Base-by-base conservation (phyloP, 192 early-diverging fungal genomes). In the Spizellomyces punctatus region DNA sequence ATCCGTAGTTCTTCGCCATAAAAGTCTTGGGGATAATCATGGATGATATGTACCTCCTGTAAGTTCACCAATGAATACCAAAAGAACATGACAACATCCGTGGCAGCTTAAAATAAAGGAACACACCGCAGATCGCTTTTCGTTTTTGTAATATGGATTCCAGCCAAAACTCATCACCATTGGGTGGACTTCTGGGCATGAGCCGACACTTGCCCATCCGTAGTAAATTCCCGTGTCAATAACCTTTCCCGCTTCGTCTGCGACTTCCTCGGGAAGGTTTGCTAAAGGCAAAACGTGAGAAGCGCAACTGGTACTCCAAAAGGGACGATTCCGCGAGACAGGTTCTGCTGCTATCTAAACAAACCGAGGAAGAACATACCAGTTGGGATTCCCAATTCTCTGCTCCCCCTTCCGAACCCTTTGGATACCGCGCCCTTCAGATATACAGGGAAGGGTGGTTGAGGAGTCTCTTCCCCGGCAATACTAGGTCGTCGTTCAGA, bases 141-240 rank as follows among this genome's bases (percentile, higher is more conserved):
- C 92, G 79, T 99, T 99, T 71, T 98, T 93, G 77, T 95, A 86
- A 93, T 90, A 98, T 12, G 98, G 98, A 81, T 99, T 99, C 98
- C 98, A 99, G 16, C 98, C 98, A 54, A 95, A 88, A 64, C 92
- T 94, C 95, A 98, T 96, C 44, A 98, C 96, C 96, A 99, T 98
- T n/a, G 94, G 93, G 55, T 88, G 87, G 7, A 98, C 89, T 1
- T 73, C 67, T 9, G 71, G 62, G 50, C 75, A 78, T 61, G 43
- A 74, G 17, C 84, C 88, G 19, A 98, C 87, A 41, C 86, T 81
- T 19, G 93, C 94, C 94, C 94, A 99, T 6, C 98, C 98, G 69
- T 91, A 94, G 82, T 98, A 96, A 60, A 99, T 93, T 64, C 98
- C 98, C 14, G 92, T 91, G 0, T 90, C 86, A 45, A 95, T 64